These are phyloP conservation scores for Phoma sp. DNA, from an alignment of 2,329 filamentous ascomycete species.

Conservation along the genomic window DNA sequence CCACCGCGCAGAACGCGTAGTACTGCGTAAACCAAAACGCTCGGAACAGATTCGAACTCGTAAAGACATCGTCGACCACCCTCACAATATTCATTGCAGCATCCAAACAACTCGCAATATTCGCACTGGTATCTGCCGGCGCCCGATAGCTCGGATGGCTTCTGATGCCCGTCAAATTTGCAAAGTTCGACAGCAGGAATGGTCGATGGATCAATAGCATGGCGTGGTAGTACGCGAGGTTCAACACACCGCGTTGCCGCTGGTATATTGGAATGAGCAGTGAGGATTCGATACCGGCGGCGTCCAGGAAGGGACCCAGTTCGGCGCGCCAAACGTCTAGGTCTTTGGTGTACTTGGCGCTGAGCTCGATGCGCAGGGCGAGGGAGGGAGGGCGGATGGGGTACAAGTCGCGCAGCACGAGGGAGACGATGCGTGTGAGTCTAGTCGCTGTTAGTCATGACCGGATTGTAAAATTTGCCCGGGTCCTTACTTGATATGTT, in stretches of 20 bases:
- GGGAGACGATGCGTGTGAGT: constrained; percentile 54
- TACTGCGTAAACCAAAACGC: constrained; percentile 63
- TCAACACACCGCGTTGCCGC: constrained; percentile 62
- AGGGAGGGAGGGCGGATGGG: constrained; percentile 47
- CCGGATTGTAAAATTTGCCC: background rate
- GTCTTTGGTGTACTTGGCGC: constrained; percentile 53
- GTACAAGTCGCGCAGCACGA: constrained; percentile 56
- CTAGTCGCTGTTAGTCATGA: constrained; percentile 21
- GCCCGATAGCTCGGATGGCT: constrained; percentile 24
- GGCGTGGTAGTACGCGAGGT: constrained; percentile 63
- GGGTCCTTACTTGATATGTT: constrained; percentile 50
- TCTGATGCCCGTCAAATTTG: constrained; percentile 42
- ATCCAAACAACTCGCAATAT: constrained; percentile 56
- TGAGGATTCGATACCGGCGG: constrained; percentile 49
- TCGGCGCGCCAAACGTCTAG: constrained; percentile 56
- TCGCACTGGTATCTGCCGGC: constrained; percentile 34
- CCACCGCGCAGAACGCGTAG: constrained; percentile 62
- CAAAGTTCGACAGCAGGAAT: constrained; percentile 58
- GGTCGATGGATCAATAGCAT: constrained; percentile 64
- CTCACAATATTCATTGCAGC: constrained; percentile 58
- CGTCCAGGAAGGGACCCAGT: constrained; percentile 55
- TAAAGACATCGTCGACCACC: constrained; percentile 53
- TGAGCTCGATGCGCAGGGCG: constrained; percentile 45
- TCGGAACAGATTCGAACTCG: constrained; percentile 53
- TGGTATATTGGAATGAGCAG: constrained; percentile 59